Conservation (phyloP, 1,139 yeast genomes). For the Scheffersomyces illinoinensis region DNA sequence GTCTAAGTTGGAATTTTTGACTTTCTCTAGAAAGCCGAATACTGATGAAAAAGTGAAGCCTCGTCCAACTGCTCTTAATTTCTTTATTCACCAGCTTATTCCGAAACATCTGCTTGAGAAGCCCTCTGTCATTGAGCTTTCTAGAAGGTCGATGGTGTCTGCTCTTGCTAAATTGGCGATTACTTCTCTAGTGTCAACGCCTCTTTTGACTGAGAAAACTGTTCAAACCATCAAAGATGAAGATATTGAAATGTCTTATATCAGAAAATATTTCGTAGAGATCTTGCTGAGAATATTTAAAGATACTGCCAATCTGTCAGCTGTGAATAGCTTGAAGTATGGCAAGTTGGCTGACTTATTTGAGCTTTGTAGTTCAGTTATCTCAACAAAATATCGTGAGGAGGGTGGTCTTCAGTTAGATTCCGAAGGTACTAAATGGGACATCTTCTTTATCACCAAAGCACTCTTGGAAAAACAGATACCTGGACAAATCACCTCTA, state of each 20-base stretch:
- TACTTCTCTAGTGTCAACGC: slow-evolving; percentile 61
- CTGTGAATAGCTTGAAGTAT: slow-evolving; percentile 38
- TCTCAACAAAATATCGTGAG: slow-evolving; percentile 45
- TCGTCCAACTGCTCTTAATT: slow-evolving; percentile 73
- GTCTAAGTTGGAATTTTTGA: slow-evolving; percentile 79
- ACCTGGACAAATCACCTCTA: slow-evolving; percentile 55
- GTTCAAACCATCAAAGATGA: slow-evolving; percentile 49
- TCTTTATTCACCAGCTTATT: slow-evolving; percentile 74
- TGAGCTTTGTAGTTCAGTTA: slow-evolving; percentile 49
- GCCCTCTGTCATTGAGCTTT: slow-evolving; percentile 32
- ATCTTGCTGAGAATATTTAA: slow-evolving; percentile 61
- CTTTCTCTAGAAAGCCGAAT: slow-evolving; percentile 61
- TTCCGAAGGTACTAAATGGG: slow-evolving; percentile 51
- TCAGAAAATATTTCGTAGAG: slow-evolving; percentile 75
- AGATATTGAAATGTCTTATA: slow-evolving; percentile 69
- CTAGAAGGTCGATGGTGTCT: slow-evolving; percentile 42
- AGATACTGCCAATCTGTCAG: slow-evolving; percentile 38
- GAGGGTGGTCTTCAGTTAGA: slow-evolving; percentile 47
- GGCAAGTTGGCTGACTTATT: slow-evolving; percentile 59
- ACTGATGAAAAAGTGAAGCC: slow-evolving; percentile 45
- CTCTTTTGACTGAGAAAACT: slow-evolving; percentile 40
- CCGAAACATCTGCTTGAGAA: slow-evolving; percentile 50
- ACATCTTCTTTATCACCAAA: slow-evolving; percentile 60
- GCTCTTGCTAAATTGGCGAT: slow-evolving; percentile 54
- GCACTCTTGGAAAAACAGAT: slow-evolving; percentile 67